Percentiles rank a stretch among this genome's conserved stretches.
Conservation (phyloP, 371 early-diverging fungal genomes). For the Mucor circinelloides region DNA sequence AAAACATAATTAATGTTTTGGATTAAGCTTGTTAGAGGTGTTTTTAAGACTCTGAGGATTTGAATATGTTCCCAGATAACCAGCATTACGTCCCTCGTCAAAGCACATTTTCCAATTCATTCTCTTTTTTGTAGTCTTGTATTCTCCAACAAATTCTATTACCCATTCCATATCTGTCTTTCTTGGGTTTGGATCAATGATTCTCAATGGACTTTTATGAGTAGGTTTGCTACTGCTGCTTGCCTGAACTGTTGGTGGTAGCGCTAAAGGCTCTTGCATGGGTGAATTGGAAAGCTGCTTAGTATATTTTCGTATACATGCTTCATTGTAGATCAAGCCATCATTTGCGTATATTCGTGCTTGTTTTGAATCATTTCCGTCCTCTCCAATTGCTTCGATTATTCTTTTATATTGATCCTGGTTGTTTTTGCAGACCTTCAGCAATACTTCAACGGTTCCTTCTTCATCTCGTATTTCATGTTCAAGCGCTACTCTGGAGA, state of each 20-base stretch:
- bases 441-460: slow-evolving; percentile 13
- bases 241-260: slow-evolving; percentile 14
- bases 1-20: slow-evolving; percentile 21
- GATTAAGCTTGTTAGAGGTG: slow-evolving; percentile 21
- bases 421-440: slow-evolving; percentile 15
- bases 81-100: slow-evolving; percentile 19
- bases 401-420: slow-evolving; percentile 15
- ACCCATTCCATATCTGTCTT: slow-evolving; percentile 22
- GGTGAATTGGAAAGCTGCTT: slow-evolving; percentile 9
- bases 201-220: slow-evolving; percentile 8
- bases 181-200: slow-evolving; percentile 8
- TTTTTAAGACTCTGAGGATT: slow-evolving; percentile 22
- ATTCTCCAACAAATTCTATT: slow-evolving; percentile 17
- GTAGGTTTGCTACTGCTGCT: slow-evolving; percentile 10
- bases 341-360: slow-evolving; percentile 11
- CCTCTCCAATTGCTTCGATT: slow-evolving; percentile 10
- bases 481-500: slow-evolving; percentile 16
- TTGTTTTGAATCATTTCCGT: slow-evolving; percentile 10
- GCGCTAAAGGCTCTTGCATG: slow-evolving; percentile 11
- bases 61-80: slow-evolving; percentile 18
- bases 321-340: slow-evolving; percentile 17
- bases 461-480: slow-evolving; percentile 18
- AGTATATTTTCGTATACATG: slow-evolving; percentile 18
- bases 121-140: slow-evolving; percentile 17
- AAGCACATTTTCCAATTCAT: slow-evolving; percentile 19